phyloP scores from a whole-genome alignment of 2,329 filamentous ascomycete species.

The Fusarium concolor region DNA sequence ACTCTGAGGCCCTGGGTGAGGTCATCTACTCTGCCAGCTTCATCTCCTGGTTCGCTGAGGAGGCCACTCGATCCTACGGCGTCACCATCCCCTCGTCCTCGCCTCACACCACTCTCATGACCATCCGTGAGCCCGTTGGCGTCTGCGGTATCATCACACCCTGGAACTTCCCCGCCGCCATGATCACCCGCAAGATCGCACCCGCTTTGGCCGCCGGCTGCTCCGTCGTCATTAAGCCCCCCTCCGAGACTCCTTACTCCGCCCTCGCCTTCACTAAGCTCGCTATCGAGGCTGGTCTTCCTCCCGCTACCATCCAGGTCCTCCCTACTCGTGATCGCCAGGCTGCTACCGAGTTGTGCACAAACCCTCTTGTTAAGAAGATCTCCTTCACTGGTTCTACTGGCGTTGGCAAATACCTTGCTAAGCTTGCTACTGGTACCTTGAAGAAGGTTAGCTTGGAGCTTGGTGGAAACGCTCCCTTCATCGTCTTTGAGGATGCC shows the following conservation, averaged over 20 bases:
- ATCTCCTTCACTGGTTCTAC: constrained; percentile 78
- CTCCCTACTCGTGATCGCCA: constrained; percentile 47
- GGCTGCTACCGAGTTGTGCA: constrained; percentile 48
- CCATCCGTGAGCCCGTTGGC: constrained; percentile 66
- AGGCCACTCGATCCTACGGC: constrained; percentile 66
- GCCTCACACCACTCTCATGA: constrained; percentile 74
- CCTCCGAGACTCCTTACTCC: constrained; percentile 79
- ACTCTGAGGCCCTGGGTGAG: constrained; percentile 65
- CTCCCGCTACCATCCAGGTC: constrained; percentile 52
- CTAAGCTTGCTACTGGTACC: constrained; percentile 68
- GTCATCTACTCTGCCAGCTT: constrained; percentile 66
- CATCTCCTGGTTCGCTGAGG: constrained; percentile 67
- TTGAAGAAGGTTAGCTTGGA: constrained; percentile 77
- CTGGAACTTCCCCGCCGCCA: constrained; percentile 48
- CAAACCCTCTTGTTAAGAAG: constrained; percentile 57
- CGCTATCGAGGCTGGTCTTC: constrained; percentile 77
- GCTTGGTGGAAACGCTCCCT: constrained; percentile 75
- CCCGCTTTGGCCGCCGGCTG: constrained; percentile 78
- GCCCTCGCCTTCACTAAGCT: constrained; percentile 77
- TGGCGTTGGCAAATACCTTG: constrained; percentile 70
- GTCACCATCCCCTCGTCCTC: constrained; percentile 68
- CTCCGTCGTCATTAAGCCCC: constrained; percentile 80
- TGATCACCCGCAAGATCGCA: constrained; percentile 56
- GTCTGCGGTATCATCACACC: constrained; percentile 61
- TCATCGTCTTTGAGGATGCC: constrained; percentile 75